Percentiles rank a stretch among this genome's conserved stretches.
These are phyloP conservation scores for Botrytis aclada DNA, from an alignment of 2,329 filamentous ascomycete species.

Conservation along the genomic window DNA sequence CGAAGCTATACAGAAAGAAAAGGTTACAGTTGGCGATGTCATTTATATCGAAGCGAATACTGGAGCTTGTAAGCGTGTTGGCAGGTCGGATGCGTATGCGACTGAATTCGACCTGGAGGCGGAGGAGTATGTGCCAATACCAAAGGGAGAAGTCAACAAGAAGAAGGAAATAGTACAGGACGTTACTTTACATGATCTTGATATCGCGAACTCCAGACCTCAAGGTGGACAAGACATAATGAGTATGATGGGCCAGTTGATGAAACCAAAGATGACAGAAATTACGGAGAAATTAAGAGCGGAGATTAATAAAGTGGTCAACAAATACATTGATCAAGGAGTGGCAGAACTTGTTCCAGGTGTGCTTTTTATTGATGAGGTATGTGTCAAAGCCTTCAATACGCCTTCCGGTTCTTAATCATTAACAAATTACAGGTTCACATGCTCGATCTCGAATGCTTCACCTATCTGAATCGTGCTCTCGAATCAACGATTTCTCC, in stretches of 20 bases:
- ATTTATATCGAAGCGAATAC: slow-evolving; percentile 99
- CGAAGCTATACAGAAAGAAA: slow-evolving; percentile 98
- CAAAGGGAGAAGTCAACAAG: slow-evolving; percentile 98
- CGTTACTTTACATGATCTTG: slow-evolving; percentile 93
- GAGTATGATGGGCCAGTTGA: slow-evolving; percentile 99
- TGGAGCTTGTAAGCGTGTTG: slow-evolving; percentile 94
- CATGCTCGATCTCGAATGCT: slow-evolving; percentile 99
- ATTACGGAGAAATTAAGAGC: slow-evolving; percentile 94
- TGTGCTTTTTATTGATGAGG: slow-evolving; percentile 97
- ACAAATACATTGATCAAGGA: slow-evolving; percentile 97
- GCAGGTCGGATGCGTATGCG: slow-evolving; percentile 91
- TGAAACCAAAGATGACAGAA: slow-evolving; percentile 99
- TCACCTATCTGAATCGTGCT: slow-evolving; percentile 98
- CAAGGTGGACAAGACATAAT: slow-evolving; percentile 99
- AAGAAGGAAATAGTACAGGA: slow-evolving; percentile 99
- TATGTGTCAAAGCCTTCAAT: slow-evolving; percentile 43
- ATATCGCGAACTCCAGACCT: slow-evolving; percentile 90
- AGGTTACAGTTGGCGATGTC: slow-evolving; percentile 92
- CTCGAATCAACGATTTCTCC: slow-evolving; percentile 92
- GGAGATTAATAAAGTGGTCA: slow-evolving; percentile 99
- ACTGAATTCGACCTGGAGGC: slow-evolving; percentile 98
- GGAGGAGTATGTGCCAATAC: slow-evolving; percentile 97
- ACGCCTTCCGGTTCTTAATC: background rate
- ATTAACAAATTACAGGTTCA: slow-evolving; percentile 64
- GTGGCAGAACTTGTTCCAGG: slow-evolving; percentile 97